Evolutionary conservation across 2,329 filamentous ascomycete species (phyloP).

Genomic region (Aphanoascus verrucosus): DNA sequence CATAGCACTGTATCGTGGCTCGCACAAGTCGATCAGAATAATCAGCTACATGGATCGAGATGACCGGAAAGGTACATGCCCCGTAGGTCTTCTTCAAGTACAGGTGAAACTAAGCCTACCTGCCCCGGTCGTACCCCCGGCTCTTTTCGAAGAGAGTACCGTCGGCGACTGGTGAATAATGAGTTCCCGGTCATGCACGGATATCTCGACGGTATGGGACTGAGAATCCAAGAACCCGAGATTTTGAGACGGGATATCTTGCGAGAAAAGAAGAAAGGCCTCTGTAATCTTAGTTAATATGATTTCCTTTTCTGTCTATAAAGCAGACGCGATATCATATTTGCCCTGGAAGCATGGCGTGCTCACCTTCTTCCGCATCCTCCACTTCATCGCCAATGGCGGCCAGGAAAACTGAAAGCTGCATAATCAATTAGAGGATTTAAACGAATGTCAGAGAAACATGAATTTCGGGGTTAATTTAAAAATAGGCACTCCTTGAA

Average conservation of each 20-base stretch:
- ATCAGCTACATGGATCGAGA: slow-evolving; percentile 7
- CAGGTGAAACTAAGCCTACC: slow-evolving; percentile 31
- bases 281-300: slow-evolving; percentile 44
- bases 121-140: slow-evolving; percentile 63
- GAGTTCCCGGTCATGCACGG: slow-evolving; percentile 58
- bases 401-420: slow-evolving; percentile 18
- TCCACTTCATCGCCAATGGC: slow-evolving; percentile 20
- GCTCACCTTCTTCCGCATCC: slow-evolving; percentile 42
- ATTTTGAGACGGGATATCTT: slow-evolving; percentile 59
- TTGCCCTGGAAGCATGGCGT: slow-evolving; percentile 27
- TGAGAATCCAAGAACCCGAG: slow-evolving; percentile 76
- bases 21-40: slow-evolving; percentile 7
- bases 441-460: slow-evolving; percentile 3
- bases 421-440: slow-evolving; percentile 11
- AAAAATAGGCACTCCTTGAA: background rate
- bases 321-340: background rate
- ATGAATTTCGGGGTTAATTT: slow-evolving; percentile 4
- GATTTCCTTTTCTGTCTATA: slow-evolving; percentile 40
- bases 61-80: background rate
- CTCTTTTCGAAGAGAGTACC: slow-evolving; percentile 64
- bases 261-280: slow-evolving; percentile 76
- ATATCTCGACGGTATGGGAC: slow-evolving; percentile 54
- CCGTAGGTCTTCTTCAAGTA: background rate
- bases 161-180: slow-evolving; percentile 73
- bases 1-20: slow-evolving; percentile 56